These are phyloP conservation scores for Pseudocercospora crystallina DNA, from an alignment of 2,329 filamentous ascomycete genomes.

Conservation along the genomic window DNA sequence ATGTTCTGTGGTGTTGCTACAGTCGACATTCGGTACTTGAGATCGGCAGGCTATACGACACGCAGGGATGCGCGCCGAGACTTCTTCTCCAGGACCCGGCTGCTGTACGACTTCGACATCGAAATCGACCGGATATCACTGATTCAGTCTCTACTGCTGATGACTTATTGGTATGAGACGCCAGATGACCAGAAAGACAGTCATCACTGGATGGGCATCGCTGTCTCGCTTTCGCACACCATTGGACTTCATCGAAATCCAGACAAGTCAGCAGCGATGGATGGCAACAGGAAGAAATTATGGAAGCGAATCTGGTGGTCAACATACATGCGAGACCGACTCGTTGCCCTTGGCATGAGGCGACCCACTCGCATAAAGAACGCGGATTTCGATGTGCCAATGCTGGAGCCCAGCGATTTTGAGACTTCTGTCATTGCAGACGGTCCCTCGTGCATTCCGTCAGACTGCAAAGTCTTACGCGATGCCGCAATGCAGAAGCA, in stretches of 20 bases:
- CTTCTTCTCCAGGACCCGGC: constrained; percentile 84
- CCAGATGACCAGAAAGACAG: constrained; percentile 97
- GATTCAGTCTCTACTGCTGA: constrained; percentile 82
- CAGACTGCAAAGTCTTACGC: constrained; percentile 68
- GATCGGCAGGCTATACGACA: constrained; percentile 72
- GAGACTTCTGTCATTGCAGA: constrained; percentile 66
- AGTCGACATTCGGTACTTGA: constrained; percentile 75
- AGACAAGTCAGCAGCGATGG: constrained; percentile 68
- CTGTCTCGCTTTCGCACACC: constrained; percentile 87
- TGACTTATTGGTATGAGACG: constrained; percentile 98
- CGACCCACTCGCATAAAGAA: constrained; percentile 89
- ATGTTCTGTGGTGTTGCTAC: constrained; percentile 93
- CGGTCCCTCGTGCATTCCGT: constrained; percentile 65
- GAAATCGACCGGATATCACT: constrained; percentile 85
- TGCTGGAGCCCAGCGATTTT: constrained; percentile 82
- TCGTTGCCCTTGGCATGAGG: constrained; percentile 91
- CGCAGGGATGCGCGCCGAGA: constrained; percentile 81
- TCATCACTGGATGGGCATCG: constrained; percentile 98
- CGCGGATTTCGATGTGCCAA: constrained; percentile 89
- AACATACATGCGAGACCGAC: constrained; percentile 89
- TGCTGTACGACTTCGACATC: constrained; percentile 94
- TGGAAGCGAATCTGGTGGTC: constrained; percentile 99
- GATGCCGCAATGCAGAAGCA: constrained; percentile 73
- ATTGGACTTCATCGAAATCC: constrained; percentile 91
- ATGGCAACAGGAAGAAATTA: constrained; percentile 69